Percentiles rank a stretch among this genome's conserved stretches.
Evolutionary conservation across 2,329 filamentous ascomycete species (phyloP).

Genomic region (Paraphoma chrysanthemicola): DNA sequence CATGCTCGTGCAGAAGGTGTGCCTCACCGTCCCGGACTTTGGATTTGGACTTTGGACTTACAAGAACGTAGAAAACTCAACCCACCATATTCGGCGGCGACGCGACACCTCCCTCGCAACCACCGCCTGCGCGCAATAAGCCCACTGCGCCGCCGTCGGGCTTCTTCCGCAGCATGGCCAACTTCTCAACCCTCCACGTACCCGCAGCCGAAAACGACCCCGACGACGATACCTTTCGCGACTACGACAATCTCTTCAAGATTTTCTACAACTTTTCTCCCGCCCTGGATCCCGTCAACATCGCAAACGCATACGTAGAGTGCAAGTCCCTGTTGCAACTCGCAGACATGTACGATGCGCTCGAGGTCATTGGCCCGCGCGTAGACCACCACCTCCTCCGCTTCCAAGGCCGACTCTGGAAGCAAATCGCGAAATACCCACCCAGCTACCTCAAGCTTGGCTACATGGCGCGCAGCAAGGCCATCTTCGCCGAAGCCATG

Average conservation of each 20-base stretch:
- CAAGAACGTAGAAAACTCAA: constrained; percentile 28
- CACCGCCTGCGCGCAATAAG: constrained; percentile 67
- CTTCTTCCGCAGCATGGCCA: constrained; percentile 89
- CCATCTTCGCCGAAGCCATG: constrained; percentile 78
- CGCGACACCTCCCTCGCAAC: constrained; percentile 47
- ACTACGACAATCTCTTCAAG: constrained; percentile 95
- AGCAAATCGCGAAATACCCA: constrained; percentile 95
- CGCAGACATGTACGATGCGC: constrained; percentile 93
- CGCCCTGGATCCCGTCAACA: constrained; percentile 81
- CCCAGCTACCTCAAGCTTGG: constrained; percentile 90
- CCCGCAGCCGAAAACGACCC: constrained; percentile 62
- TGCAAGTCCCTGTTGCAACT: constrained; percentile 88
- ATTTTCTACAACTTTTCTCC: constrained; percentile 96
- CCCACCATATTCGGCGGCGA: constrained; percentile 66
- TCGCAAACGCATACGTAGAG: constrained; percentile 90
- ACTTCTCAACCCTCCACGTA: constrained; percentile 67
- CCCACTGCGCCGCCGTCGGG: constrained; percentile 67
- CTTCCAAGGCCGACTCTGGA: constrained; percentile 90
- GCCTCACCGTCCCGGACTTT: constrained; percentile 1
- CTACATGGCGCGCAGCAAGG: constrained; percentile 81
- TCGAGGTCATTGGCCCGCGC: constrained; percentile 84
- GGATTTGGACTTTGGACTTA: constrained; percentile 14
- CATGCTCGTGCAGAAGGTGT: constrained; percentile 83
- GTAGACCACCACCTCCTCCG: constrained; percentile 94
- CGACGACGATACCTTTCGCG: constrained; percentile 76